Conservation (phyloP, 1,284 basidiomycete genomes). For the Puccinia horiana region DNA sequence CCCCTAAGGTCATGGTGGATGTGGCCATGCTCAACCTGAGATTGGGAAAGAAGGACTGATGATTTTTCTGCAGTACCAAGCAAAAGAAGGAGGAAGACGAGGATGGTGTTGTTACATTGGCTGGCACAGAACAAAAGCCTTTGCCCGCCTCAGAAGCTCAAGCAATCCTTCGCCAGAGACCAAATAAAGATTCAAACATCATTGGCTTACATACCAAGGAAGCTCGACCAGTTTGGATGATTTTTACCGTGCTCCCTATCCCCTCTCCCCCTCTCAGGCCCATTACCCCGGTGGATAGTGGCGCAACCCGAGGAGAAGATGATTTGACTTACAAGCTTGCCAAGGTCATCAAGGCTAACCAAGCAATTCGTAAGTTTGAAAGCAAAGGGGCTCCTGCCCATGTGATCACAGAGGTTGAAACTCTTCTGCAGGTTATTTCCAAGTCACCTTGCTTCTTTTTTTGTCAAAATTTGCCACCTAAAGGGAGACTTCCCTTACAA, state of each 20-base stretch:
- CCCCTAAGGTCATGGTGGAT: conserved; percentile 81
- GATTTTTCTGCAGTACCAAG: conserved; percentile 91
- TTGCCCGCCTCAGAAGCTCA: conserved; percentile 87
- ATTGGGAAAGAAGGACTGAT: conserved; percentile 95
- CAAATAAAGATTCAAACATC: conserved; percentile 81
- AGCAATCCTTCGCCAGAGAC: conserved; percentile 89
- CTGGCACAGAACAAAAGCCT: conserved; percentile 85
- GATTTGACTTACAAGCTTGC: conserved; percentile 98
- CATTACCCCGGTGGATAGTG: conserved; percentile 93
- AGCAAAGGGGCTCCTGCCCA: conserved; percentile 96
- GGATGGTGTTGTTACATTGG: conserved; percentile 51
- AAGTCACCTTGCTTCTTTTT: conserved; percentile 33
- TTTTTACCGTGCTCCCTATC: conserved; percentile 93
- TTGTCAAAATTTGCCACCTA: conserved; percentile 20
- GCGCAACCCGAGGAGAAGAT: conserved; percentile 93
- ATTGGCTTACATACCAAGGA: conserved; percentile 93
- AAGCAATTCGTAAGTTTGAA: conserved; percentile 86
- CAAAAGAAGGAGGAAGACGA: conserved; percentile 85
- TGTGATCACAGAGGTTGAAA: conserved; percentile 93
- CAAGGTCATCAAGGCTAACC: conserved; percentile 94
- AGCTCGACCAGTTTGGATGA: conserved; percentile 99
- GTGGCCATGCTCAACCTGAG: conserved; percentile 86
- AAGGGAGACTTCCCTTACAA: not conserved
- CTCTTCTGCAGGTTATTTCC: conserved; percentile 75
- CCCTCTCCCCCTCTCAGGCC: conserved; percentile 97